Percentiles rank a stretch among this genome's conserved stretches.
Evolutionary conservation across 2,329 filamentous ascomycete genomes (phyloP).

Genomic region (Didymellaceae sp.): DNA sequence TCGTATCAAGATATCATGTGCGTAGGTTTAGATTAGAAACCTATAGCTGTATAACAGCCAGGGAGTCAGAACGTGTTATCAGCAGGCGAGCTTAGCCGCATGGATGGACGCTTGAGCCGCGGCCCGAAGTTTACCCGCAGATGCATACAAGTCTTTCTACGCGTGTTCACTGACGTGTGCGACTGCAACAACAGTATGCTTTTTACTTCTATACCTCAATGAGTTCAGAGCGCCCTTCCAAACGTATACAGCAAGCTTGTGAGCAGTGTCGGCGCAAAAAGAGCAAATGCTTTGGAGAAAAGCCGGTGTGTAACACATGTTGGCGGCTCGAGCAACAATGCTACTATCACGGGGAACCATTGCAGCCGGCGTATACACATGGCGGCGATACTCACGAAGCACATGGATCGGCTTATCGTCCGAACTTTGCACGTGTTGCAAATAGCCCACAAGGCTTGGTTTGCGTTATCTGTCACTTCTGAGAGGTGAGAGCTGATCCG

Average conservation of each 20-base stretch:
- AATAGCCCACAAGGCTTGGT: background rate
- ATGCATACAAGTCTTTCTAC: too few relatives aligned
- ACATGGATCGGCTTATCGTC: background rate
- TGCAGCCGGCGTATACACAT: background rate
- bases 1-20: too few relatives aligned
- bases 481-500: background rate
- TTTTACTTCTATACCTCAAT: too few relatives aligned
- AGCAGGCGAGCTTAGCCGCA: too few relatives aligned
- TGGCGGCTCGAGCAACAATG: slow-evolving; percentile 3
- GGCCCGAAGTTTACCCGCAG: too few relatives aligned
- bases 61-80: too few relatives aligned
- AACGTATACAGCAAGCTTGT: slow-evolving; percentile 3
- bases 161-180: too few relatives aligned
- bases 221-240: slow-evolving; percentile 1
- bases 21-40: too few relatives aligned
- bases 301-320: slow-evolving; percentile 2
- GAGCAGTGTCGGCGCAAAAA: slow-evolving; percentile 8
- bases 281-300: slow-evolving; percentile 6
- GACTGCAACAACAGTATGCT: too few relatives aligned
- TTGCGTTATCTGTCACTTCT: background rate
- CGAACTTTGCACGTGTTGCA: background rate
- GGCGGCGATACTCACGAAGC: background rate
- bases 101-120: too few relatives aligned
- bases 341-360: background rate
- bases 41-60: too few relatives aligned